phyloP scores from a whole-genome alignment of 2,329 filamentous ascomycete genomes.

The Diaporthe destruens region DNA sequence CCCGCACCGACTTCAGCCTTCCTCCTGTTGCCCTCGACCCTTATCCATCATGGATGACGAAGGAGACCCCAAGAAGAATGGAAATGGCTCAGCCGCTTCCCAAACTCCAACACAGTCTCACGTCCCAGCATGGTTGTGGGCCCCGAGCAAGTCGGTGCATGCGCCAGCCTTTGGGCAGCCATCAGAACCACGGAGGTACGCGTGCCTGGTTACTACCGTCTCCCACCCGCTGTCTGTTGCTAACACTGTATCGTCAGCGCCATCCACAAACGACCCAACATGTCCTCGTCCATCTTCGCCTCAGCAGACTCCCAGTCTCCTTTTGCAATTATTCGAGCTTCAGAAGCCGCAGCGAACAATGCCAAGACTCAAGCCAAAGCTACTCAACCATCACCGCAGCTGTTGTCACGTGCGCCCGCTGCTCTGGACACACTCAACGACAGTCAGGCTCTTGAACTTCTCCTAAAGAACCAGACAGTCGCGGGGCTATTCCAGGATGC shows the following conservation, averaged over 20 bases:
- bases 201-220: no score
- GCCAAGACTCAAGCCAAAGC: background rate
- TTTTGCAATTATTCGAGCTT: background rate
- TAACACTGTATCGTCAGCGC: background rate
- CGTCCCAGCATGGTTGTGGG: background rate
- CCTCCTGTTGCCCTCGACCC: background rate
- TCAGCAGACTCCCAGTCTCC: background rate
- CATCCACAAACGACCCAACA: background rate
- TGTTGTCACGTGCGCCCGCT: background rate
- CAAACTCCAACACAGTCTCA: background rate
- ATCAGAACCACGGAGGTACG: slow-evolving; percentile 3
- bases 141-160: slow-evolving; percentile 6
- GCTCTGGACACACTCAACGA: slow-evolving; percentile 1
- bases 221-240: background rate
- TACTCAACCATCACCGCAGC: background rate
- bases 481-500: slow-evolving; percentile 1
- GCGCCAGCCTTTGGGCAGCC: slow-evolving; percentile 1
- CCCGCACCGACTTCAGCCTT: no score
- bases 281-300: background rate
- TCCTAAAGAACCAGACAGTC: background rate
- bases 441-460: slow-evolving; percentile 24
- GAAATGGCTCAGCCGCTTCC: background rate
- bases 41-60: background rate
- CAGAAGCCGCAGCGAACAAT: background rate
- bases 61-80: background rate